phyloP scores from a whole-genome alignment of 768 basidiomycete genomes.

The Naganishia vishniacii region DNA sequence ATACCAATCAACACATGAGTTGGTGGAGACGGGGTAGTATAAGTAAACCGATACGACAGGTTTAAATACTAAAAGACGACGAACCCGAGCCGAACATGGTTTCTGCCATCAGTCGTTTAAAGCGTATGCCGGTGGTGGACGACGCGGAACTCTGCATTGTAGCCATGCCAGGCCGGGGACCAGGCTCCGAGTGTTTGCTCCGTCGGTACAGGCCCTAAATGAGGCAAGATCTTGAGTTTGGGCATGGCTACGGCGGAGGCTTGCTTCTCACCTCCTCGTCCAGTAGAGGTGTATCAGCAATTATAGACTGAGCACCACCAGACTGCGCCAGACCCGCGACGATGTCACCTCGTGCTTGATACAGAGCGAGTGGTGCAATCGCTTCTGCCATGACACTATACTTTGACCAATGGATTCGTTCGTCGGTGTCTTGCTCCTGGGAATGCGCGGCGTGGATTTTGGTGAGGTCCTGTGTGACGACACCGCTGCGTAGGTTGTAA shows the following conservation, averaged over 20 bases:
- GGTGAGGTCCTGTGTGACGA: conserved; percentile 83
- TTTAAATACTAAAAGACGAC: background rate
- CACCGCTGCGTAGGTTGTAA: conserved; percentile 60
- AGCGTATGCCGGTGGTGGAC: conserved; percentile 9
- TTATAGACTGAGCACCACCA: conserved; percentile 29
- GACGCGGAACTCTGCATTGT: conserved; percentile 22
- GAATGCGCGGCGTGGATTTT: conserved; percentile 78
- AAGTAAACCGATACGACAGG: background rate
- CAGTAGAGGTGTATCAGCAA: conserved; percentile 39
- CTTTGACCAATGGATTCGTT: conserved; percentile 89
- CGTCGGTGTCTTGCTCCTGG: conserved; percentile 63
- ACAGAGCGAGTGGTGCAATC: conserved; percentile 68
- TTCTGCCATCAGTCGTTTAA: conserved; percentile 13
- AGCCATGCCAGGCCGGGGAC: background rate
- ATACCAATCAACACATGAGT: background rate
- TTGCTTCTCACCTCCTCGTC: conserved; percentile 42
- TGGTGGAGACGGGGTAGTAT: background rate
- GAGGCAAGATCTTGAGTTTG: too few relatives aligned
- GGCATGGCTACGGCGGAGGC: too few relatives aligned
- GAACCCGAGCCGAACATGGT: conserved; percentile 12
- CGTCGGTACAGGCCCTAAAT: conserved; percentile 38
- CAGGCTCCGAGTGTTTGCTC: conserved; percentile 33
- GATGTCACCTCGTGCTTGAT: conserved; percentile 58
- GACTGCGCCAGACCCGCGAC: conserved; percentile 24
- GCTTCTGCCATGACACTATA: conserved; percentile 87